These are phyloP conservation scores for Cyphellophora europaea DNA, from an alignment of 2,329 filamentous ascomycete species.

Conservation along the genomic window DNA sequence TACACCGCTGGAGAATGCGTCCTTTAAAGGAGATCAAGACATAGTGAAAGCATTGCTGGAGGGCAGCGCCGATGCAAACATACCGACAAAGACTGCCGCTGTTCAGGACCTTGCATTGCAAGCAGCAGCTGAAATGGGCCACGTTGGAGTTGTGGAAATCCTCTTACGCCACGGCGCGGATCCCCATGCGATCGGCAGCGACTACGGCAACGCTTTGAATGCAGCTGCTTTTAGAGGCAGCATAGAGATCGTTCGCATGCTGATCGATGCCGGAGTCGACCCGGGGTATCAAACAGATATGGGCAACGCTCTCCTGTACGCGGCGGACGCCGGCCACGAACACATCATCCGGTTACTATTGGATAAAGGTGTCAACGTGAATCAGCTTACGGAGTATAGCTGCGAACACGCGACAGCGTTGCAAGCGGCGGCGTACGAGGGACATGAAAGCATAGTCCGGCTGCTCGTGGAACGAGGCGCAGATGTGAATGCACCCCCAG, in stretches of 20 bases:
- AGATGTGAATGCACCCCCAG: too few species aligned
- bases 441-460: constrained; percentile 6
- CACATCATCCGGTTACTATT: constrained; percentile 6
- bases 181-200: constrained; percentile 10
- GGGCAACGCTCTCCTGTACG: constrained; percentile 6
- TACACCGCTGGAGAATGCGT: too few species aligned
- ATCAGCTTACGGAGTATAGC: constrained; percentile 11
- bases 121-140: constrained; percentile 1
- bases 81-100: too few species aligned
- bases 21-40: too few species aligned
- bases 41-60: too few species aligned
- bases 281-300: constrained; percentile 5
- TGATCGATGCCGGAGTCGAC: constrained; percentile 10
- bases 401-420: constrained; percentile 6
- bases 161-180: constrained; percentile 5
- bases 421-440: constrained; percentile 9
- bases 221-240: constrained; percentile 6
- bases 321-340: constrained; percentile 5
- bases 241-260: constrained; percentile 8
- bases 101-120: constrained; percentile 7
- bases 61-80: too few species aligned
- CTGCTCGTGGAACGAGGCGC: constrained; percentile 10
- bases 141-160: constrained; percentile 1
- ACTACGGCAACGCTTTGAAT: constrained; percentile 6
- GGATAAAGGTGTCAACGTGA: constrained; percentile 13